phyloP scores from a whole-genome alignment of 2,329 filamentous ascomycete species.

The Anthostomella pinea region DNA sequence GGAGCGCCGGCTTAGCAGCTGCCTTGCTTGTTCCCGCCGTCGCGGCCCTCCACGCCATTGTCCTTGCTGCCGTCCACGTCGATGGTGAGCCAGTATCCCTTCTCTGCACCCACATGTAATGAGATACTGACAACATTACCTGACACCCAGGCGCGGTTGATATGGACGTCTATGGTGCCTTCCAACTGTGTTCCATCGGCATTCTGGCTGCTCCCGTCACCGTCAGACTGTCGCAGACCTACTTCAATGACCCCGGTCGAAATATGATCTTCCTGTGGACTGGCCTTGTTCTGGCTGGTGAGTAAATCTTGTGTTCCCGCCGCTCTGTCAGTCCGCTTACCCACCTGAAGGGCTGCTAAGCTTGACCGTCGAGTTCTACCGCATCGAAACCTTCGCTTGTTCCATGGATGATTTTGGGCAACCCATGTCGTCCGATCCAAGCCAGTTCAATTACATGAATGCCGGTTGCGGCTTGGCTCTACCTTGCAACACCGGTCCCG shows the following conservation, averaged over 20 bases:
- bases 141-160: slow-evolving; percentile 54
- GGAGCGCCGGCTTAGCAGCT: slow-evolving; percentile 61
- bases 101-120: too few species aligned
- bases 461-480: slow-evolving; percentile 45
- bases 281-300: slow-evolving; percentile 56
- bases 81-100: slow-evolving; percentile 48
- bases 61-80: slow-evolving; percentile 57
- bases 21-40: slow-evolving; percentile 62
- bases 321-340: background rate
- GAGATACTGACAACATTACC: slow-evolving; percentile 3
- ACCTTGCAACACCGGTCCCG: slow-evolving; percentile 37
- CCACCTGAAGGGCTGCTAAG: slow-evolving; percentile 51
- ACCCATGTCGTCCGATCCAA: slow-evolving; percentile 32
- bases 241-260: slow-evolving; percentile 61
- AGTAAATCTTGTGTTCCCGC: slow-evolving; percentile 17
- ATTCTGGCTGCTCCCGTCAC: slow-evolving; percentile 63
- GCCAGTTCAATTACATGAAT: slow-evolving; percentile 42
- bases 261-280: slow-evolving; percentile 69
- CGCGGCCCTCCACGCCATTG: slow-evolving; percentile 61
- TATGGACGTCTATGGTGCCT: slow-evolving; percentile 66
- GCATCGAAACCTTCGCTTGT: slow-evolving; percentile 45
- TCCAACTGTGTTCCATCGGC: slow-evolving; percentile 65
- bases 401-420: slow-evolving; percentile 35
- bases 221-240: slow-evolving; percentile 58
- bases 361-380: slow-evolving; percentile 63